phyloP scores from a whole-genome alignment of 208 protist species.

The Trypanosoma grayi region DNA sequence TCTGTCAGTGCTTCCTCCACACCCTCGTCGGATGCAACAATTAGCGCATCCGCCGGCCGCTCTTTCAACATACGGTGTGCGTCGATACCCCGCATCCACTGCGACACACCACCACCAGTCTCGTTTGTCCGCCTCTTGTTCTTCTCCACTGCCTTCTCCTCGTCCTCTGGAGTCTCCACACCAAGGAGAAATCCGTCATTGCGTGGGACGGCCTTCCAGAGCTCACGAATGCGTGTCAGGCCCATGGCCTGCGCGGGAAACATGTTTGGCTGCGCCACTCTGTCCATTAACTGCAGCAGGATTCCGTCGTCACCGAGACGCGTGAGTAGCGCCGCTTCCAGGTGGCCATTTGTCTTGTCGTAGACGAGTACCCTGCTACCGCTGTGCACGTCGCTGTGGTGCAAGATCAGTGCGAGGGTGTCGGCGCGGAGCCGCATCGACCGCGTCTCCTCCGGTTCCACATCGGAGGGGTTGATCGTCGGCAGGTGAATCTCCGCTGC shows the following conservation, averaged over 20 bases:
- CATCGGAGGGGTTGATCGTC: constrained; percentile 76
- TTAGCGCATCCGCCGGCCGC: constrained; percentile 63
- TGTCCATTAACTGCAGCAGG: constrained; percentile 84
- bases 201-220: constrained; percentile 82
- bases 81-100: constrained; percentile 78
- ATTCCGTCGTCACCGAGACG: constrained; percentile 61
- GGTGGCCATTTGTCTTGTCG: constrained; percentile 80
- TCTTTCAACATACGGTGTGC: constrained; percentile 53
- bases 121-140: constrained; percentile 4
- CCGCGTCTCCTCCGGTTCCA: constrained; percentile 54
- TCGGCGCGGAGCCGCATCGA: constrained; percentile 77
- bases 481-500: constrained; percentile 76
- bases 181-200: constrained; percentile 71
- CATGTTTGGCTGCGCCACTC: constrained; percentile 71
- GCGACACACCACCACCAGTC: constrained; percentile 30
- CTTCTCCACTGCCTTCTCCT: constrained; percentile 22
- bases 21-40: constrained; percentile 62
- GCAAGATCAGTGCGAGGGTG: constrained; percentile 80
- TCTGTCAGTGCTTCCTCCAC: constrained; percentile 38
- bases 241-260: constrained; percentile 56
- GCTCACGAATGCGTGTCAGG: constrained; percentile 57
- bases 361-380: constrained; percentile 74
- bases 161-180: constrained; percentile 19
- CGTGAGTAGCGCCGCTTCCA: constrained; percentile 68
- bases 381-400: constrained; percentile 81